Conservation (phyloP, 164 flowering plant genomes). For the Liriodendron chinense region DNA sequence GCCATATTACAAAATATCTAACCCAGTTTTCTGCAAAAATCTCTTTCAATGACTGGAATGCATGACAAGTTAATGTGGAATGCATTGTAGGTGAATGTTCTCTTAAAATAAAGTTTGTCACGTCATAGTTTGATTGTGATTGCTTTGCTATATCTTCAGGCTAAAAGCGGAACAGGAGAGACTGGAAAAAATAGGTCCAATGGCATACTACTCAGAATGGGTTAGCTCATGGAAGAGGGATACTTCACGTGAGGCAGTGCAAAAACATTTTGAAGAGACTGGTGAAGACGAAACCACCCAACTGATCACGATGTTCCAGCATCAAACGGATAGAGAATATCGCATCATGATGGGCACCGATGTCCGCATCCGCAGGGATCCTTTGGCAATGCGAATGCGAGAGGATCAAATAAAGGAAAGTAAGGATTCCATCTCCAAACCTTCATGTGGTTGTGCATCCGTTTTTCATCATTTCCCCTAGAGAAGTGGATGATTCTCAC, state of each 20-base stretch:
- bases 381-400: conserved; percentile 91
- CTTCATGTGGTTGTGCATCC: not conserved
- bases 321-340: conserved; percentile 84
- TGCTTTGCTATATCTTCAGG: conserved; percentile 29
- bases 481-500: not conserved
- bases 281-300: conserved; percentile 95
- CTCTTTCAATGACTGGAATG: no score
- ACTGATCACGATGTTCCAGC: conserved; percentile 72
- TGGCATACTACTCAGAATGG: conserved; percentile 98
- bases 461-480: not conserved
- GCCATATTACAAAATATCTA: no score
- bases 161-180: conserved; percentile 71
- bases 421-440: conserved; percentile 20
- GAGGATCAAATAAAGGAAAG: conserved; percentile 96
- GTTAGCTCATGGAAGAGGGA: conserved; percentile 89
- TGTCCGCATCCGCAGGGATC: conserved; percentile 78
- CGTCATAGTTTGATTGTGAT: not conserved
- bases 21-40: no score
- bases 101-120: not conserved
- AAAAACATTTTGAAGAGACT: conserved; percentile 93
- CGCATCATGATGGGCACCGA: conserved; percentile 98
- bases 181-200: conserved; percentile 63
- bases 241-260: conserved; percentile 89
- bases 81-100: not conserved
- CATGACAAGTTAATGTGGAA: not conserved